phyloP scores from a whole-genome alignment of 2,329 filamentous ascomycete species.

The Penicillium expansum region DNA sequence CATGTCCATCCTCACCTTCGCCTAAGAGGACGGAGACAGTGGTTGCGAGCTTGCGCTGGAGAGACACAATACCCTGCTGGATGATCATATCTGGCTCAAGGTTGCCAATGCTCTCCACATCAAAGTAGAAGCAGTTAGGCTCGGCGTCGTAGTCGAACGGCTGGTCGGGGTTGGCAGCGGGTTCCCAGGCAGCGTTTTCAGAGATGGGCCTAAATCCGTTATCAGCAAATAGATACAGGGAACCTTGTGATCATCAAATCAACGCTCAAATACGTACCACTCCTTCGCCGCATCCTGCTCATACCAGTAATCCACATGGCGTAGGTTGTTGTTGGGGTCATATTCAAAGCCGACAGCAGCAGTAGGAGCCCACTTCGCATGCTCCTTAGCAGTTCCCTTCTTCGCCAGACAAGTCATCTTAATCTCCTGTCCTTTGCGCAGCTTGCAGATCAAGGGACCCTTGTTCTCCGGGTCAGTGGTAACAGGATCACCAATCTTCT shows the following conservation, averaged over 20 bases:
- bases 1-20: conserved; percentile 55
- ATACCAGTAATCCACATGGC: conserved; percentile 92
- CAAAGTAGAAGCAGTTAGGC: conserved; percentile 84
- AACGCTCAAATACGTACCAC: conserved; percentile 60
- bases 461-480: conserved; percentile 78
- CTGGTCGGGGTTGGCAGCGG: conserved; percentile 75
- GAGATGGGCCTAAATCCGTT: conserved; percentile 36
- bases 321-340: conserved; percentile 93
- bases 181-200: conserved; percentile 64
- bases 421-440: conserved; percentile 85
- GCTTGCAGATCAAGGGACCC: conserved; percentile 83
- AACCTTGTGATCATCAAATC: background rate
- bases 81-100: conserved; percentile 89
- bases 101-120: conserved; percentile 84
- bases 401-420: conserved; percentile 90
- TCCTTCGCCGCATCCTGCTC: conserved; percentile 78
- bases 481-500: conserved; percentile 74
- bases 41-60: conserved; percentile 85
- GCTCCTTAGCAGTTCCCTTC: conserved; percentile 98
- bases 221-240: background rate
- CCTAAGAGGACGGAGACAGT: conserved; percentile 66
- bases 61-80: conserved; percentile 78
- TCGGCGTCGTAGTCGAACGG: conserved; percentile 87
- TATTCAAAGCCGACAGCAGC: conserved; percentile 95
- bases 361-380: conserved; percentile 95